Evolutionary conservation across 2,329 filamentous ascomycete genomes (phyloP), one percentile per base, ranked within the genome.

Genomic region (Pseudonectria buxi): DNA sequence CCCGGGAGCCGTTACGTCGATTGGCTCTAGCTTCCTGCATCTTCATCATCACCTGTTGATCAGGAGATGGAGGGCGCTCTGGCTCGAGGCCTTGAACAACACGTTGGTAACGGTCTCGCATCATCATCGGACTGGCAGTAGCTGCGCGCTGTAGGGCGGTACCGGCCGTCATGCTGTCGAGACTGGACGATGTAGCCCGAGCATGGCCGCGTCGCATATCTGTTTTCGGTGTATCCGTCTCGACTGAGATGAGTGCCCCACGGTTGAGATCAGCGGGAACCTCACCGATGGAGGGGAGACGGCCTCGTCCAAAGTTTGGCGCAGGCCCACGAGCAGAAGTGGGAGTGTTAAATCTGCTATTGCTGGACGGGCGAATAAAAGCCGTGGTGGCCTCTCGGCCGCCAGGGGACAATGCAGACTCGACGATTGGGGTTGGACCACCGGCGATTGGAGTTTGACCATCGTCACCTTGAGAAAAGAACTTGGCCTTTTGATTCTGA

Each of bases 401-500:
- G 27, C 76, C 74, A 1, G 88, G 87, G 13, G 62, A 63, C 3
- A 59, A 47, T 2, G 83, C 83, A 26, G 83, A 85, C 46, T 88
- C 82, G 2, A 84, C 82, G 51, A 95, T 95, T 0, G 90, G 90
- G 0, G 90, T 96, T 1, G 85, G 75, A n/a, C 83, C 86, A 2
- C 80, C 81, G 9, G 84, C 84, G 46, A 88, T 83, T 1, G 88
- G 88, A 0, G 88, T 95, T 46, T 68, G 68, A 7, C 74, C 74
- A 25, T 70, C 74, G 32, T 80, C 76, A 6, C 59, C 64, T 26
- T 65, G 58, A 1, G 68, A 64, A 47, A 81, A 77, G 62, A 86
- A 79, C 59, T 77, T 79, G 35, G 80, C 76, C 43, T 81, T 80
- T 14, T 68, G 66, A 4, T 64, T 64, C 30, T 69, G 68, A 31